Conservation (phyloP, 208 protist genomes). For the Crithidia mellificae region DNA sequence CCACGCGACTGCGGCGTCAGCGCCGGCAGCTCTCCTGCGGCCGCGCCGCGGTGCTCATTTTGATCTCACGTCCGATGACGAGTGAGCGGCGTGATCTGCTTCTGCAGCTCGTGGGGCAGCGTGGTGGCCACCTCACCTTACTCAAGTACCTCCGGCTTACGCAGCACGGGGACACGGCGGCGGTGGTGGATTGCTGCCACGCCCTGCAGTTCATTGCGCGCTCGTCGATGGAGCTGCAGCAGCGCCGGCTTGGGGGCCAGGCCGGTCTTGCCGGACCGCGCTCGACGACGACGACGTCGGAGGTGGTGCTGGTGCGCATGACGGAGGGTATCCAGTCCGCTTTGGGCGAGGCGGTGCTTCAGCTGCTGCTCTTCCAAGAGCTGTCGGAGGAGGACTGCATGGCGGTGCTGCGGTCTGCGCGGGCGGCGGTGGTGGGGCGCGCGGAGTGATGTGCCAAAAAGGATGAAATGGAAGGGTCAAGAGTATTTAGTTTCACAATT, state of each 20-base stretch:
- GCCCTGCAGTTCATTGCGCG: slow-evolving; percentile 70
- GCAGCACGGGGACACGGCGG: slow-evolving; percentile 48
- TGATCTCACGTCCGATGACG: slow-evolving; percentile 61
- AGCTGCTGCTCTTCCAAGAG: slow-evolving; percentile 68
- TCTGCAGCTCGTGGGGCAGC: slow-evolving; percentile 55
- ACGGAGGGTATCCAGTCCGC: slow-evolving; percentile 57
- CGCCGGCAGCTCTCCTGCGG: slow-evolving; percentile 77
- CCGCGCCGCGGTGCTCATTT: slow-evolving; percentile 62
- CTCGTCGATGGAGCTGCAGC: slow-evolving; percentile 43
- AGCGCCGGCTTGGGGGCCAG: slow-evolving; percentile 10
- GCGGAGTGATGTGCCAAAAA: no score
- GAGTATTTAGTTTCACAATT: not conserved
- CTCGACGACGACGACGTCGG: slow-evolving; percentile 16
- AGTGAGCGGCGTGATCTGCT: slow-evolving; percentile 39
- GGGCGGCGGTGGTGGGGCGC: slow-evolving; percentile 23
- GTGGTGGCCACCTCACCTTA: slow-evolving; percentile 71
- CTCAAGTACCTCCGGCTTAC: slow-evolving; percentile 80
- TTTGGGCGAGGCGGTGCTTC: slow-evolving; percentile 60
- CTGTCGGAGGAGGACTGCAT: slow-evolving; percentile 69
- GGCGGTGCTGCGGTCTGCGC: slow-evolving; percentile 55
- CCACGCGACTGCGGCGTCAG: slow-evolving; percentile 39
- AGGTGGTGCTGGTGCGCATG: slow-evolving; percentile 43
- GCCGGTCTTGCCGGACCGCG: no score
- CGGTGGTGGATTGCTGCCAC: slow-evolving; percentile 69
- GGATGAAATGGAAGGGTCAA: no score